phyloP scores from a whole-genome alignment of 2,329 filamentous ascomycete species.

The Talaromyces marneffei region DNA sequence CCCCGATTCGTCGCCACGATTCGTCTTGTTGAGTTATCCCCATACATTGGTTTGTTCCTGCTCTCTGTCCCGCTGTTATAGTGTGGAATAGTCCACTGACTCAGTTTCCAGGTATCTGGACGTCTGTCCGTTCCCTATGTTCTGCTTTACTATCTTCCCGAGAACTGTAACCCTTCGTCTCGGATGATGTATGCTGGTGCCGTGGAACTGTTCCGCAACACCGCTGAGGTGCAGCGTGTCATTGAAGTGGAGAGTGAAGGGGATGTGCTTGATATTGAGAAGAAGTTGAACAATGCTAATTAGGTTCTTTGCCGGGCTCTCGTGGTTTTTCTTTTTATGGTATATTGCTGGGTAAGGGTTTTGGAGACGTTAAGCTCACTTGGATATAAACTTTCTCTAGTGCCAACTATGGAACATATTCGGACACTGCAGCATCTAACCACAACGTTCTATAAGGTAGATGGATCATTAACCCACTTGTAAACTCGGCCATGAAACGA shows the following conservation, averaged over 20 bases:
- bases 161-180: slow-evolving; percentile 78
- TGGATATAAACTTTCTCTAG: not conserved
- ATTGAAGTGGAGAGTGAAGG: slow-evolving; percentile 78
- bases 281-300: slow-evolving; percentile 47
- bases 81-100: no score
- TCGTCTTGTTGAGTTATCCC: slow-evolving; percentile 84
- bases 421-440: no score
- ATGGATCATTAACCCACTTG: no score
- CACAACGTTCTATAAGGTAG: no score
- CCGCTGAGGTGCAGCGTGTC: slow-evolving; percentile 79
- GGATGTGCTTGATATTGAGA: slow-evolving; percentile 75
- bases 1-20: slow-evolving; percentile 85
- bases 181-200: slow-evolving; percentile 94
- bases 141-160: slow-evolving; percentile 88
- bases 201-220: slow-evolving; percentile 92
- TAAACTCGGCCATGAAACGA: no score
- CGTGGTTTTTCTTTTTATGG: not conserved
- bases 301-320: not conserved
- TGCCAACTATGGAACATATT: no score
- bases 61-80: no score
- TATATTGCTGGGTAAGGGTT: not conserved
- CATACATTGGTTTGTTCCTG: slow-evolving; percentile 65
- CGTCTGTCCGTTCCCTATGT: slow-evolving; percentile 87
- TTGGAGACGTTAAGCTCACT: no score
- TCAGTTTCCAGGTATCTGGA: slow-evolving; percentile 61